Evolutionary conservation across 805 yeast genomes (phyloP).

Genomic region (Yamadazyma scolyti): DNA sequence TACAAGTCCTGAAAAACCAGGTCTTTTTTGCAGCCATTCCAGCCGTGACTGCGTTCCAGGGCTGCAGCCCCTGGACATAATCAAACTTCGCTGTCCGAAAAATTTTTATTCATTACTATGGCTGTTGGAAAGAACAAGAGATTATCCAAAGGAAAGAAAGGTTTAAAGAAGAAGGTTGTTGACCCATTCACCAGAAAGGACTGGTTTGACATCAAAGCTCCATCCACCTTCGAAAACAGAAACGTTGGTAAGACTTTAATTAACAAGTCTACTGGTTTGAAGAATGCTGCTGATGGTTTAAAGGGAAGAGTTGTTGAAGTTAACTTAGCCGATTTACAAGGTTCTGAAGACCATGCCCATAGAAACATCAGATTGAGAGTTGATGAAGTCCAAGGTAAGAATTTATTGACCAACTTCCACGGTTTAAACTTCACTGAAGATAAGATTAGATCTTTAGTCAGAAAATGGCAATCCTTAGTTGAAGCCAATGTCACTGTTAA

Average conservation of each 20-base stretch:
- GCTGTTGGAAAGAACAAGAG: slow-evolving; percentile 60
- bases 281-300: slow-evolving; percentile 95
- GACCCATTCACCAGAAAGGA: slow-evolving; percentile 99
- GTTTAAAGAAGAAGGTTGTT: slow-evolving; percentile 97
- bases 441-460: slow-evolving; percentile 93
- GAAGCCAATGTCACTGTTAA: slow-evolving; percentile 97
- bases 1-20: too few species aligned
- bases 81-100: too few species aligned
- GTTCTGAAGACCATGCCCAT: slow-evolving; percentile 97
- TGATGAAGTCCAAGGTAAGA: slow-evolving; percentile 98
- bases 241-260: slow-evolving; percentile 97
- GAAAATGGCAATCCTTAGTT: slow-evolving; percentile 98
- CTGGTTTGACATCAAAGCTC: slow-evolving; percentile 98
- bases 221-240: slow-evolving; percentile 97
- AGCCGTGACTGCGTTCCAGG: too few species aligned
- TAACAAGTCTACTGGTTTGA: slow-evolving; percentile 97
- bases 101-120: too few species aligned
- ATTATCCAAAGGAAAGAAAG: slow-evolving; percentile 87
- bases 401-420: slow-evolving; percentile 98
- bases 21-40: too few species aligned
- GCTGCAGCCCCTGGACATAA: too few species aligned
- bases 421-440: slow-evolving; percentile 97
- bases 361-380: slow-evolving; percentile 97
- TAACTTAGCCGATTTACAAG: slow-evolving; percentile 94
- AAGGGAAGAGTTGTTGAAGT: slow-evolving; percentile 97